phyloP scores from a whole-genome alignment of 2,329 filamentous ascomycete genomes.

The Aspergillus costaricaensis region DNA sequence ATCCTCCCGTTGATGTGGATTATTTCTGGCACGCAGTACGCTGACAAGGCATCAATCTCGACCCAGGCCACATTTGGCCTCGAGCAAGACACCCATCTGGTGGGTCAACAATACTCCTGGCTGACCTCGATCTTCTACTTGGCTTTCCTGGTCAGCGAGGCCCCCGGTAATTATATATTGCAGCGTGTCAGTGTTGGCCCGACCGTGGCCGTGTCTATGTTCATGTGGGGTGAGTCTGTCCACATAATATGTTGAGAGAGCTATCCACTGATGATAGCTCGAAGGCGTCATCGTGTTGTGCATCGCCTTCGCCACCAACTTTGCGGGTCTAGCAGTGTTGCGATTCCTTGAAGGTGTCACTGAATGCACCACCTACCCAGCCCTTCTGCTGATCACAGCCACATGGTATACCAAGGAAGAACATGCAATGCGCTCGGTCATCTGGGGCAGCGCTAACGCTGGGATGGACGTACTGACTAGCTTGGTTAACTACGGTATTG shows the following conservation, averaged over 20 bases:
- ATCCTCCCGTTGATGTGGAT: background rate
- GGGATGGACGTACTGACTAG: background rate
- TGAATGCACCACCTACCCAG: background rate
- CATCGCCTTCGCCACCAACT: background rate
- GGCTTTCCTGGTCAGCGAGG: background rate
- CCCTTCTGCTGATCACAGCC: background rate
- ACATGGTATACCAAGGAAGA: background rate
- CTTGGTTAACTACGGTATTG: background rate
- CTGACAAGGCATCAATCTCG: background rate
- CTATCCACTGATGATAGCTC: too few species aligned
- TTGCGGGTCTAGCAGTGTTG: background rate
- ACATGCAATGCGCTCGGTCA: background rate
- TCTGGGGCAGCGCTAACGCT: background rate
- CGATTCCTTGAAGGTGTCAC: background rate
- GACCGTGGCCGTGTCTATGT: background rate
- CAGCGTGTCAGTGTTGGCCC: background rate
- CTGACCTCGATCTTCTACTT: background rate
- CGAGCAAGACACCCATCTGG: background rate
- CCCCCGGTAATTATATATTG: background rate
- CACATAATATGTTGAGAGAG: background rate
- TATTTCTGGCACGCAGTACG: background rate
- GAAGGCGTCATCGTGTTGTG: background rate
- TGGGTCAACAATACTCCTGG: background rate
- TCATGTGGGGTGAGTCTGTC: background rate
- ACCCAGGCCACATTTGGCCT: background rate